phyloP scores from a whole-genome alignment of 306 rosid species.

The Cucurbita moschata region DNA sequence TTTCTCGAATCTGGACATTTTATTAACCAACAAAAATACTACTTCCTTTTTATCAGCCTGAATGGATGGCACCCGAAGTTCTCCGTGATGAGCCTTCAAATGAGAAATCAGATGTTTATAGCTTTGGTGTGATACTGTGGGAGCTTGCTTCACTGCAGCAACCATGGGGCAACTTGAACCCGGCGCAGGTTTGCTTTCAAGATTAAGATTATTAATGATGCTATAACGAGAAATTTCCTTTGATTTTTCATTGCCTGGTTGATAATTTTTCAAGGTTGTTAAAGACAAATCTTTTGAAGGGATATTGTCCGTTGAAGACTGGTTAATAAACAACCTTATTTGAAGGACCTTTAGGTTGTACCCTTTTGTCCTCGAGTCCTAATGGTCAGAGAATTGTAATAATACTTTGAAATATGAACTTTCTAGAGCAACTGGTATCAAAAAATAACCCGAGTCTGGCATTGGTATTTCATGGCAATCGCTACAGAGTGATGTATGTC shows the following conservation, averaged over 20 bases:
- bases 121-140: constrained; percentile 93
- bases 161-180: constrained; percentile 88
- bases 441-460: not conserved
- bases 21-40: not conserved
- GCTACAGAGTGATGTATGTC: not conserved
- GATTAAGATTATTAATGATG: not conserved
- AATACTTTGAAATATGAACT: not conserved
- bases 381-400: not conserved
- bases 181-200: constrained; percentile 63
- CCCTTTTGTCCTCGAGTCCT: not conserved
- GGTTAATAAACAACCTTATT: not conserved
- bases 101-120: constrained; percentile 91
- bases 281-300: not conserved
- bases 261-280: not conserved
- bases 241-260: not conserved
- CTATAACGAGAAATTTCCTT: not conserved
- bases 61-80: constrained; percentile 99
- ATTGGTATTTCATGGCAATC: too few species aligned
- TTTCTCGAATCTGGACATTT: not conserved
- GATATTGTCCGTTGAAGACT: not conserved
- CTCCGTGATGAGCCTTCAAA: constrained; percentile 94
- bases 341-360: not conserved
- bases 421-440: not conserved
- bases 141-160: constrained; percentile 76
- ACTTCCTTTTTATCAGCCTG: constrained; percentile 36